Conservation (phyloP, 2,329 filamentous ascomycete species). For the Sphaerulina musiva region DNA sequence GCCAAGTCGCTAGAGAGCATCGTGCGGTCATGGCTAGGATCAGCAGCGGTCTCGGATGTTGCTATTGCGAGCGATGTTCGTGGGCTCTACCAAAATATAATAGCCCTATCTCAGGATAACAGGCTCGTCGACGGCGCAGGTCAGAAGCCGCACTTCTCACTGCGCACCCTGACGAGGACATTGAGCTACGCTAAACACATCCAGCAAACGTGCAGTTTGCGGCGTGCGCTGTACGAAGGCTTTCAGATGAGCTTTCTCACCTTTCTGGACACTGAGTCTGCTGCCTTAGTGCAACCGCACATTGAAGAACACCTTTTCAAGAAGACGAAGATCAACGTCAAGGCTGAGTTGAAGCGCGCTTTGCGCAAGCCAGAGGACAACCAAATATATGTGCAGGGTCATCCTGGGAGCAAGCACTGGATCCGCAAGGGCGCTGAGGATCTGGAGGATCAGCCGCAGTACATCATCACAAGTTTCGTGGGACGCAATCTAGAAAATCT, state of each 20-base stretch:
- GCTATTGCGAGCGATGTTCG: slow-evolving; percentile 75
- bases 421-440: slow-evolving; percentile 66
- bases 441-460: slow-evolving; percentile 70
- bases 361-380: slow-evolving; percentile 72
- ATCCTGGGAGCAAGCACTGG: slow-evolving; percentile 50
- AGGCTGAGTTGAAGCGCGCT: slow-evolving; percentile 68
- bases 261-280: slow-evolving; percentile 73
- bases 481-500: slow-evolving; percentile 91
- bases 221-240: slow-evolving; percentile 83
- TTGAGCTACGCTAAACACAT: slow-evolving; percentile 84
- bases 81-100: slow-evolving; percentile 79
- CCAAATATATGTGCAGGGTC: slow-evolving; percentile 62
- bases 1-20: slow-evolving; percentile 80
- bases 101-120: slow-evolving; percentile 72
- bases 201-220: slow-evolving; percentile 72
- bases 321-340: slow-evolving; percentile 56
- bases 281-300: slow-evolving; percentile 68
- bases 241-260: slow-evolving; percentile 98
- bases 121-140: slow-evolving; percentile 88
- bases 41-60: slow-evolving; percentile 60
- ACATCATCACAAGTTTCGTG: slow-evolving; percentile 94
- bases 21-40: slow-evolving; percentile 78
- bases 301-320: slow-evolving; percentile 75
- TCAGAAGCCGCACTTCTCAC: slow-evolving; percentile 93
- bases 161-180: slow-evolving; percentile 85